Conservation (phyloP, 148 eudicot genomes). For the Camellia japonica region DNA sequence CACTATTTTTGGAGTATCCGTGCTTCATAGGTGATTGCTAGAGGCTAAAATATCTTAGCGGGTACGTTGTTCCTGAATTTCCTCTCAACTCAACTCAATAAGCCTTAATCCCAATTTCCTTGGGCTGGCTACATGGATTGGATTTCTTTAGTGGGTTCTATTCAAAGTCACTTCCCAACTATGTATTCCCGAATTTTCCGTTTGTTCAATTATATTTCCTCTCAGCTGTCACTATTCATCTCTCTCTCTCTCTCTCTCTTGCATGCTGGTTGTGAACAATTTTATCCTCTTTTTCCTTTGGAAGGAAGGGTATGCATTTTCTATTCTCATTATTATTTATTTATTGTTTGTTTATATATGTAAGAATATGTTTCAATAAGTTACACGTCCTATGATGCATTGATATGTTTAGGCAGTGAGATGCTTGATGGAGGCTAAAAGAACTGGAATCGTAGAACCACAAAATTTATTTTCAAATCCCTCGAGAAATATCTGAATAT, state of each 20-base stretch:
- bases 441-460: no score
- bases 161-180: background rate
- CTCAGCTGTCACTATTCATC: background rate
- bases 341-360: background rate
- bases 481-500: background rate
- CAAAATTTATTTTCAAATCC: background rate
- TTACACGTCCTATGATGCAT: background rate
- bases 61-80: background rate
- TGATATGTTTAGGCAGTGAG: background rate
- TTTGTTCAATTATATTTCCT: no score
- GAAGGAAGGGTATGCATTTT: background rate
- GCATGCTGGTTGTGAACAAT: background rate
- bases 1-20: no score
- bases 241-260: no score
- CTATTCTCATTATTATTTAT: background rate
- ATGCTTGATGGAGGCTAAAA: background rate
- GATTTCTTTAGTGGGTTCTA: background rate
- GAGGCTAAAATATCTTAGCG: background rate
- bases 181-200: background rate
- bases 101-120: background rate
- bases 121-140: conserved; percentile 1
- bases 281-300: background rate
- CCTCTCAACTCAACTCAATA: background rate
- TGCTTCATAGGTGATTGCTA: background rate
- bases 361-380: background rate